A percentile compares a stretch with the other conserved stretches of the same genome.
These are phyloP conservation scores for Imleria badia DNA, from an alignment of 768 basidiomycete species.

Conservation along the genomic window DNA sequence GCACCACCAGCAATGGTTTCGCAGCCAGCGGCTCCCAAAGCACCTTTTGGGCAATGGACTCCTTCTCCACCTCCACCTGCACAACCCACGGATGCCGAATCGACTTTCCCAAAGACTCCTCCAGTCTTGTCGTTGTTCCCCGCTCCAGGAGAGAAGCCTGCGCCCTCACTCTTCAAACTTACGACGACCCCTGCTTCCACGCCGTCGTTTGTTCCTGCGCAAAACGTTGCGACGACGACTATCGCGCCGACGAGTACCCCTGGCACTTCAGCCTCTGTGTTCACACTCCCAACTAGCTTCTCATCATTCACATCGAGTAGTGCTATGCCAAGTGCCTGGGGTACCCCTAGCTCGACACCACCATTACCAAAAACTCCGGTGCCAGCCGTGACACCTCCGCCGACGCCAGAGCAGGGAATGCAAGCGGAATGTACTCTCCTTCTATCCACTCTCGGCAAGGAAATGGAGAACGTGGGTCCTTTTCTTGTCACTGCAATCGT, in stretches of 20 bases:
- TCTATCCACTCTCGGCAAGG: slow-evolving; percentile 44
- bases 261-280: slow-evolving; percentile 6
- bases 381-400: slow-evolving; percentile 10
- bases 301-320: slow-evolving; percentile 11
- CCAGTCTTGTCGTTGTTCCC: slow-evolving; percentile 41
- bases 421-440: slow-evolving; percentile 62
- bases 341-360: slow-evolving; percentile 3
- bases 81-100: slow-evolving; percentile 21
- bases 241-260: slow-evolving; percentile 3
- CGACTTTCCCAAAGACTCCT: slow-evolving; percentile 47
- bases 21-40: slow-evolving; percentile 42
- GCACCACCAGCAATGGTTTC: slow-evolving; percentile 23
- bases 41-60: slow-evolving; percentile 36
- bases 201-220: neutral
- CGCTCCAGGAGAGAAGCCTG: slow-evolving; percentile 9
- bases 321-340: neutral
- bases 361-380: neutral
- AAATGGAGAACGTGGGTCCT: slow-evolving; percentile 58
- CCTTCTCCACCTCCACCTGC: slow-evolving; percentile 20
- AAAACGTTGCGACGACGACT: slow-evolving; percentile 1
- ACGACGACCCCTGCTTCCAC: neutral
- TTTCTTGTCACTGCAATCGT: neutral
- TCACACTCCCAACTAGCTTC: slow-evolving; percentile 6
- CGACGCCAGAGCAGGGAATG: slow-evolving; percentile 56
- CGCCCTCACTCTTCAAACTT: slow-evolving; percentile 5